These are phyloP conservation scores for Verbena officinalis DNA, from an alignment of 257 asterid genomes.

Conservation along the genomic window DNA sequence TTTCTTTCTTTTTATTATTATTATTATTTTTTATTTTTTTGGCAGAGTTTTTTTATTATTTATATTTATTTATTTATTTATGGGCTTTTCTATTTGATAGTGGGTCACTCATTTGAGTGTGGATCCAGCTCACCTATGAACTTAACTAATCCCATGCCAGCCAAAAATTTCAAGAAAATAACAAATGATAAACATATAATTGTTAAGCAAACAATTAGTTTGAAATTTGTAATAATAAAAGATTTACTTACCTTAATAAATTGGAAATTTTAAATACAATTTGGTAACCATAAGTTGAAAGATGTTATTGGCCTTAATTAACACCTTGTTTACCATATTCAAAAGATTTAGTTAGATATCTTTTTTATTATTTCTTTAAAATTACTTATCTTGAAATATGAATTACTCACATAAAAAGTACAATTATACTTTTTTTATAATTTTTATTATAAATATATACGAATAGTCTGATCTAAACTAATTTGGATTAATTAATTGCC, in stretches of 20 bases:
- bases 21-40: background rate
- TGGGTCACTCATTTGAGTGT: conserved; percentile 56
- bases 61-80: conserved; percentile 1
- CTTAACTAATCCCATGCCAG: conserved; percentile 64
- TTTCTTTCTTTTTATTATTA: background rate
- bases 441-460: background rate
- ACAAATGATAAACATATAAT: background rate
- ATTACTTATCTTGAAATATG: background rate
- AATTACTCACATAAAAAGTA: background rate
- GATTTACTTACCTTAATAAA: conserved; percentile 15
- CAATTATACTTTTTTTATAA: too few relatives aligned
- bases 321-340: background rate
- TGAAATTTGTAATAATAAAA: background rate
- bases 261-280: conserved; percentile 16
- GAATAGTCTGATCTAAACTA: background rate
- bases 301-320: conserved; percentile 20
- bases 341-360: conserved; percentile 2
- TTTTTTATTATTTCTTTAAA: background rate
- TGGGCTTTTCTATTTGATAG: conserved; percentile 31
- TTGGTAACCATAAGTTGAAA: conserved; percentile 24
- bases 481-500: background rate
- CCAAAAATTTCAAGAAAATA: conserved; percentile 15
- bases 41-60: background rate
- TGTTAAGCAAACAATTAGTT: background rate
- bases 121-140: conserved; percentile 78